Base-by-base conservation (phyloP, 768 basidiomycete species). In the Strobilomyces dryophilus region DNA sequence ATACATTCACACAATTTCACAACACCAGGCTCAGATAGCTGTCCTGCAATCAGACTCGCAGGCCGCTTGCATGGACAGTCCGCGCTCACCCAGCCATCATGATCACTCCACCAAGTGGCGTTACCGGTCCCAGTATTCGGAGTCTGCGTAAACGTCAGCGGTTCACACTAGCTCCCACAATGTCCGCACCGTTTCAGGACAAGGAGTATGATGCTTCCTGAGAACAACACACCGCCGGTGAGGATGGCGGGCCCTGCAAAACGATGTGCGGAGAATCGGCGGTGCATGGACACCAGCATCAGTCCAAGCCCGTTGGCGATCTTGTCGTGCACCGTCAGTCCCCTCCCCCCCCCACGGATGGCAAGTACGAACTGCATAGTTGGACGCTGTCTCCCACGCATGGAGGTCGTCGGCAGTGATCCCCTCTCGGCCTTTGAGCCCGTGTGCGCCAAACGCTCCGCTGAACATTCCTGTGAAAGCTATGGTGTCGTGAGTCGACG, bases 371-470 rank as follows among this genome's bases (percentile, higher is more conserved):
- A 89, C 86, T 59, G 80, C 76, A 65, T 88, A 89, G 55, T 74
- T 73, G 8, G 84, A 71, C 6, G 84, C 88, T 18, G 77, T 83
- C 54, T 72, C 71, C 79, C 83, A 89, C n/a, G 80, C 79, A 17
- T 77, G 71, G 6, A 87, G 65, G 24, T 75, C 73, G 20, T 82
- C 82, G 10, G 74, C 46, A 8, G 81, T 79, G 8, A 82, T 73
- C 0, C 76, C 77, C 17, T 70, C 61, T 41, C 73, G 67, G n/a
- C 68, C 64, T 55, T 75, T 75, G 51, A 89, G 73, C 11, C 71
- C 81, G 66, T 89, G 87, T 11, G 82, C 73, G 58, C 87, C 87
- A 66, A 88, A 87, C 43, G 86, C 87, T 8, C 84, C 84, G 27
- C 80, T 65, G 26, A 81, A 55, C 58, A 86, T 79, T 32, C 87